Percentiles rank a stretch among this genome's conserved stretches.
Conservation (phyloP, 2,329 filamentous ascomycete species). For the Diplodia seriata region DNA sequence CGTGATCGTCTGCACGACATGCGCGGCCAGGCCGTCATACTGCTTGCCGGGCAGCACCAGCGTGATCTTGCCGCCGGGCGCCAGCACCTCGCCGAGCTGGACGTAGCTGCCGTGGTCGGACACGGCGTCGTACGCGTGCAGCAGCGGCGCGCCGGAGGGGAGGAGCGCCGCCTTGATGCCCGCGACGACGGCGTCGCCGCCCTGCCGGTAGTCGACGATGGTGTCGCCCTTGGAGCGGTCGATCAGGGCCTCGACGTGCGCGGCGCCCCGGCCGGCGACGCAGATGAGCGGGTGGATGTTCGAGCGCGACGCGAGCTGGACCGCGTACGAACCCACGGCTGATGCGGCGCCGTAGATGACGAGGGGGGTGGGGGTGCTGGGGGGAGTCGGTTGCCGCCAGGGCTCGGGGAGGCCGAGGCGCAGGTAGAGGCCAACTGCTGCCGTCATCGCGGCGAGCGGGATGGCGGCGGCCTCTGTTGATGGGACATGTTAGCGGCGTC, state of each 20-base stretch:
- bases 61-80: slow-evolving; percentile 44
- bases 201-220: slow-evolving; percentile 65
- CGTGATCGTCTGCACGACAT: slow-evolving; percentile 16
- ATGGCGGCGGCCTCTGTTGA: slow-evolving; percentile 60
- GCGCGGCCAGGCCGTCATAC: slow-evolving; percentile 38
- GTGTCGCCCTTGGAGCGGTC: slow-evolving; percentile 59
- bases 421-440: slow-evolving; percentile 59
- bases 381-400: slow-evolving; percentile 47
- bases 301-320: slow-evolving; percentile 61
- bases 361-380: slow-evolving; percentile 46
- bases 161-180: slow-evolving; percentile 41
- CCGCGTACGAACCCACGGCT: slow-evolving; percentile 64
- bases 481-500: slow-evolving; percentile 30
- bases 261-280: slow-evolving; percentile 61
- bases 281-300: slow-evolving; percentile 69
- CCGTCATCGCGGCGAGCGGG: slow-evolving; percentile 61
- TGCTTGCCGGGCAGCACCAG: slow-evolving; percentile 54
- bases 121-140: slow-evolving; percentile 44
- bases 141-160: slow-evolving; percentile 37
- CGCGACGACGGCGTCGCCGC: slow-evolving; percentile 38
- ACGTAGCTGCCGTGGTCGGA: slow-evolving; percentile 42
- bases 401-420: slow-evolving; percentile 58
- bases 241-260: slow-evolving; percentile 61
- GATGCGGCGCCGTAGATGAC: slow-evolving; percentile 61
- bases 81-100: slow-evolving; percentile 51